Evolutionary conservation across 495 filamentous ascomycete genomes (phyloP).

Genomic region (Aspergillus cristatus): DNA sequence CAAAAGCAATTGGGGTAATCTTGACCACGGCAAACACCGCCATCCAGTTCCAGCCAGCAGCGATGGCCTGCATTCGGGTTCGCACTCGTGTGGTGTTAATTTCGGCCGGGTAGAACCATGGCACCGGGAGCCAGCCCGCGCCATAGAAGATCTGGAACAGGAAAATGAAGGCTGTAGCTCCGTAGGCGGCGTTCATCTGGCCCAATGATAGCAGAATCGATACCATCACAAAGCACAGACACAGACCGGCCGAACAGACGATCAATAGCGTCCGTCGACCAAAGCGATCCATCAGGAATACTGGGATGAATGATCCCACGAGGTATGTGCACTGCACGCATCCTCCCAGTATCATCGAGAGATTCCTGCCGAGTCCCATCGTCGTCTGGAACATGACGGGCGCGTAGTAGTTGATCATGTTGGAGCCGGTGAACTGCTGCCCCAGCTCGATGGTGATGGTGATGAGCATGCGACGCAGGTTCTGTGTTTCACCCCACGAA

Average conservation of each 20-base stretch:
- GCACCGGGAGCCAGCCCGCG: constrained; percentile 30
- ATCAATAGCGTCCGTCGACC: constrained; percentile 43
- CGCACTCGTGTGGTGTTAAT: constrained; percentile 38
- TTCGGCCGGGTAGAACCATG: constrained; percentile 61
- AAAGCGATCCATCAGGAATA: constrained; percentile 41
- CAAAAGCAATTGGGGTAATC: constrained; percentile 48
- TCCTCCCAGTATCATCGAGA: constrained; percentile 42
- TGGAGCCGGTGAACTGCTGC: constrained; percentile 39
- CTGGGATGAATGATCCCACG: constrained; percentile 24
- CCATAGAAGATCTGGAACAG: constrained; percentile 41
- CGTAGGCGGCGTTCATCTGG: constrained; percentile 19
- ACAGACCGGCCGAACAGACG: constrained; percentile 35
- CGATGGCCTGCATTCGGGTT: constrained; percentile 30
- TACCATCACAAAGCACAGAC: constrained; percentile 32
- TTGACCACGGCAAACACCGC: constrained; percentile 47
- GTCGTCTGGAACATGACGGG: constrained; percentile 39
- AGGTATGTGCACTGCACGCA: constrained; percentile 35
- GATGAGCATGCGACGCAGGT: constrained; percentile 30
- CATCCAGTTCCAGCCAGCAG: constrained; percentile 39
- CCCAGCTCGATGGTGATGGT: constrained; percentile 24
- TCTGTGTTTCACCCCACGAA: constrained; percentile 26
- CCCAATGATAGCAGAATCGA: constrained; percentile 22
- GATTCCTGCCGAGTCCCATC: constrained; percentile 42
- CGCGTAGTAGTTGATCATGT: constrained; percentile 44
- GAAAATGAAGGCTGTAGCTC: constrained; percentile 37